Base-by-base conservation (phyloP, 2,329 filamentous ascomycete genomes). In the Basipetospora chlamydospora region DNA sequence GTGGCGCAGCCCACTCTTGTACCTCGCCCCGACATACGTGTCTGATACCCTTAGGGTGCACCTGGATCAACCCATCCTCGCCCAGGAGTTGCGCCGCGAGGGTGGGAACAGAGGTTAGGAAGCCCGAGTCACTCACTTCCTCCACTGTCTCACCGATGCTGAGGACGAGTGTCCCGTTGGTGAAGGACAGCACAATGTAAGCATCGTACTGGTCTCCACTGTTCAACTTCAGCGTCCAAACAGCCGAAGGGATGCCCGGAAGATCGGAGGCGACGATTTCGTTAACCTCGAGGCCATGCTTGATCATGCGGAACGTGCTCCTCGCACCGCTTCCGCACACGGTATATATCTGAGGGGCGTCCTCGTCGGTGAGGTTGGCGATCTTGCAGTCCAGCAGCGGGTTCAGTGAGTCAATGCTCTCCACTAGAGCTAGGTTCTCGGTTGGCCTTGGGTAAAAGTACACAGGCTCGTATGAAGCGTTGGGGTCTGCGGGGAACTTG, bases 71-170 rank as follows among this genome's bases (percentile, higher is more conserved):
- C 18, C 86, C 84, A 52, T 94, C 84, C 39, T 95, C 86, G 28
- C 90, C 92, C 34, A 98, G 77, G 48, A 95, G 83, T 51, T 95
- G 88, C 5, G 94, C 85, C 6, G 87, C 87, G 12, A 98, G 64
- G 0, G 92, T 98, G 2, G 87, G 79, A 7, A 90, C 86, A 9
- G 80, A 80, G 1, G 84, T 82, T 8, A 96, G 63, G 51, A 99
- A 95, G 0, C 88, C 86, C 8, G 87, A 93, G 51, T 96, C 86
- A 6, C 78, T 86, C 3, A 95, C 86, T 58, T 96, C 86, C 54
- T 95, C 87, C 0, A 98, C 90, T 2, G 87, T 94, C 53, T 98
- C 90, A 4, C 88, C 90, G 44, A 98, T 95, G 49, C 86, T 92
- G 12, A 98, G 66, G 1, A 96, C 87, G 10, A 96, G 66, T 0